Base-by-base conservation (phyloP, 192 early-diverging fungal species). In the Linnemannia exigua region DNA sequence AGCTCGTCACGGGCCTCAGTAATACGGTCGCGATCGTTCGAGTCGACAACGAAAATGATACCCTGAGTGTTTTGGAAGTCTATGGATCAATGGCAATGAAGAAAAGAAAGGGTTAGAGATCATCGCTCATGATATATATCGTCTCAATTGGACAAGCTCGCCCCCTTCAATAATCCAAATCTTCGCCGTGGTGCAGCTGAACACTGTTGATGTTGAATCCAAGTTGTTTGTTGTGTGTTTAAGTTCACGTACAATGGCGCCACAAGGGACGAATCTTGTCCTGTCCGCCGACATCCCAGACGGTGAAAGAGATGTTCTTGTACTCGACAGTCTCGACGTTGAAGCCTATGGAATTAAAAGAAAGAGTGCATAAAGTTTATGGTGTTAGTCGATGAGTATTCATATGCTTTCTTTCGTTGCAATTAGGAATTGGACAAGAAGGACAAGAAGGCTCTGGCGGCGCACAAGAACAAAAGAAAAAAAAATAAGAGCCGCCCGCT, bases 211-310 rank as follows among this genome's bases (percentile, higher is more conserved):
- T 35, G 74, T 36, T 17, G 11, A 7, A 25, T 8, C 14, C 46
- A 73, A 17, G 22, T n/a, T 37, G 35, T 6, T 50, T 37, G 25
- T 50, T 52, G 4, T 41, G 73, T 41, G 75, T 20, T 36, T 44
- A 46, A 68, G 44, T 28, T 50, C 75, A 90, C 93, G 93, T 93
- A 96, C 95, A 99, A 90, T 98, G 97, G 87, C 97, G 92, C 98
- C 98, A 99, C 88, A 99, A 91, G 41, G 97, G 97, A 86, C 98
- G 93, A 81, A 99, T 99, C 92, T 97, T 97, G 91, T 98, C 96
- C 91, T 98, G 97, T 89, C 98, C 98, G 84, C 98, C 98, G 76
- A 99, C 97, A 88, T 99, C 98, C 97, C 97, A 99, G 75, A 99
- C 96, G 38, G 95, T 98, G 90, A 99, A 99, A 88, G 92, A 96